A percentile compares a stretch with the other conserved stretches of the same genome.
Evolutionary conservation across 2,329 filamentous ascomycete genomes (phyloP).

Genomic region (Hymenoscyphus fraxineus): DNA sequence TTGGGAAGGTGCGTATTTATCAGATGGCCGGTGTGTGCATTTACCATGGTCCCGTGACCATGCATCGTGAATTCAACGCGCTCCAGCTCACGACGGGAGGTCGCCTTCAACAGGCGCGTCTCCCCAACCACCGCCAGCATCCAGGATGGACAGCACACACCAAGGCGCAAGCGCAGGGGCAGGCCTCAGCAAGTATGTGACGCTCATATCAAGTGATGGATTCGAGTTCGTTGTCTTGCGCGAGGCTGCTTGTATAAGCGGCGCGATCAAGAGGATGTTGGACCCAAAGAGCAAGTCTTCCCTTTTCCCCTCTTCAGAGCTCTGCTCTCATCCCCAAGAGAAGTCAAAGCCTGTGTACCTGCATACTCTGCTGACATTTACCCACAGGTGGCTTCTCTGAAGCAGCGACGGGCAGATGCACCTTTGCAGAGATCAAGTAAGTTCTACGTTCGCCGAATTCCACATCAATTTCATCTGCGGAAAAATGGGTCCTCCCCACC

Average conservation of each 20-base stretch:
- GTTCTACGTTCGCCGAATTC: slow-evolving; percentile 44
- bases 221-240: slow-evolving; percentile 74
- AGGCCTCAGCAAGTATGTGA: slow-evolving; percentile 63
- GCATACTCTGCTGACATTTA: background rate
- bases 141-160: slow-evolving; percentile 18
- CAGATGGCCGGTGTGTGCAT: no score
- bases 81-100: no score
- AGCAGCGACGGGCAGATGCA: slow-evolving; percentile 59
- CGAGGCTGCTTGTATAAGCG: slow-evolving; percentile 65
- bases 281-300: slow-evolving; percentile 57
- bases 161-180: background rate
- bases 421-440: slow-evolving; percentile 72
- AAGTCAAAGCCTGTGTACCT: background rate
- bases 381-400: slow-evolving; percentile 60
- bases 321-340: slow-evolving; percentile 13
- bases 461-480: background rate
- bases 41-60: no score
- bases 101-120: background rate
- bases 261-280: slow-evolving; percentile 71
- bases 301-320: slow-evolving; percentile 1
- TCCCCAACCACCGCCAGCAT: background rate
- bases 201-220: slow-evolving; percentile 70
- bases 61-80: background rate
- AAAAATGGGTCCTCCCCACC: background rate
- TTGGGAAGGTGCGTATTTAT: no score